Base-by-base conservation (phyloP, 2,329 filamentous ascomycete genomes). In the Helotiales sp. region DNA sequence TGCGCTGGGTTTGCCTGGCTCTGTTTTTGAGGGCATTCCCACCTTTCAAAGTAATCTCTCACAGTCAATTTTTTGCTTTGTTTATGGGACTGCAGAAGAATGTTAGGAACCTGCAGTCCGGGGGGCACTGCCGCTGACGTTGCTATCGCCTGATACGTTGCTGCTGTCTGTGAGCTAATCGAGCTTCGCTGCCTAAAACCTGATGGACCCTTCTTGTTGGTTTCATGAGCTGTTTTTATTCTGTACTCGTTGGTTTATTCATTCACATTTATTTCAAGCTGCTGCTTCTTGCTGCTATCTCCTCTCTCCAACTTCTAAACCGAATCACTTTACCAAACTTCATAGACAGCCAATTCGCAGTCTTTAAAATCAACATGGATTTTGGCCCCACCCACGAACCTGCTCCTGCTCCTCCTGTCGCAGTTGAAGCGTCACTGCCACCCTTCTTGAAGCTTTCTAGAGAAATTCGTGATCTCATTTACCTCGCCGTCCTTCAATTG, bases 381-480 rank as follows among this genome's bases (percentile, higher is more conserved):
- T 11, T 11, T 10, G 32, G 6, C 13, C 8, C 11, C n/a, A 26
- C 20, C 5, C n/a, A 30, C 32, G 10, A 24, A 15, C 10, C 20
- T 20, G 2, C 10, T 24, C 10, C 20, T 20, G 2, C 10, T 24
- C 3, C 32, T 24, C 8, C 13, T 20, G 40, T 4, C 7, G 54
- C 30, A 40, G 20, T 17, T 11, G 20, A 11, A 11, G 3, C 30
- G 6, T 24, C 30, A 17, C 32, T 37, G 1, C 54, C 54, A 24
- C 54, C 54, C 8, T 57, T 57, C 32, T 34, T 57, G 2, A 57
- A 11, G 20, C 54, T 57, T 32, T 40, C 32, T 8, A 10, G 30
- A 24, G 54, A 57, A 17, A 57, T 57, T 20, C 54, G 54, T 20
- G 54, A 57, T 7, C 20, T 57, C 10, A 40, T 57, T 32, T 57